phyloP scores from a whole-genome alignment of 129 eudicot genomes.

The Apium graveolens region DNA sequence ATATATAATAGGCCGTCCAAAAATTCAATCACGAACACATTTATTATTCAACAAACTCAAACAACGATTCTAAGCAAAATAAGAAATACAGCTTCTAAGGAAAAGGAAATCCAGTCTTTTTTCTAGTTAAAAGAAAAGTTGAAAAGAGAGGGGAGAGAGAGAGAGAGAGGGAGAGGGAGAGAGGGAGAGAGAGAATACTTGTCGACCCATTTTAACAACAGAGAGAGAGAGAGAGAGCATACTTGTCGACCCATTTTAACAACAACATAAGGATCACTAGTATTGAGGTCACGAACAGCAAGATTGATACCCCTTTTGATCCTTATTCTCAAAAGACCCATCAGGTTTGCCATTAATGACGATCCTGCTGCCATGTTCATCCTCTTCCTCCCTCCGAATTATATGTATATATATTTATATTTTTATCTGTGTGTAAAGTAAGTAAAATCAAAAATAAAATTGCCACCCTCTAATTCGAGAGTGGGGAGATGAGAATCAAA shows the following conservation, averaged over 20 bases:
- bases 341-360: conserved; percentile 28
- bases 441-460: not conserved
- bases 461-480: not conserved
- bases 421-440: not conserved
- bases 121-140: too few species aligned
- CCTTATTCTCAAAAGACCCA: conserved; percentile 58
- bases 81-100: too few species aligned
- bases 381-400: not conserved
- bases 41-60: too few species aligned
- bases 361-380: not conserved
- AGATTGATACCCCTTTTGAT: conserved; percentile 54
- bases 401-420: not conserved
- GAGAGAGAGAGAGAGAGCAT: not conserved
- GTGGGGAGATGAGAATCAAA: not conserved
- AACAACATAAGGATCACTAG: conserved; percentile 76
- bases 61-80: not conserved
- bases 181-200: conserved; percentile 20
- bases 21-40: too few species aligned
- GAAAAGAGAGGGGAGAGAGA: not conserved
- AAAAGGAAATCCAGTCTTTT: too few species aligned
- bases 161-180: too few species aligned
- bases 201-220: conserved; percentile 65
- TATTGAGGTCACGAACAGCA: conserved; percentile 66
- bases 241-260: conserved; percentile 75
- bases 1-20: not conserved